Base-by-base conservation (phyloP, 768 basidiomycete genomes). In the Leccinum uliginosum region DNA sequence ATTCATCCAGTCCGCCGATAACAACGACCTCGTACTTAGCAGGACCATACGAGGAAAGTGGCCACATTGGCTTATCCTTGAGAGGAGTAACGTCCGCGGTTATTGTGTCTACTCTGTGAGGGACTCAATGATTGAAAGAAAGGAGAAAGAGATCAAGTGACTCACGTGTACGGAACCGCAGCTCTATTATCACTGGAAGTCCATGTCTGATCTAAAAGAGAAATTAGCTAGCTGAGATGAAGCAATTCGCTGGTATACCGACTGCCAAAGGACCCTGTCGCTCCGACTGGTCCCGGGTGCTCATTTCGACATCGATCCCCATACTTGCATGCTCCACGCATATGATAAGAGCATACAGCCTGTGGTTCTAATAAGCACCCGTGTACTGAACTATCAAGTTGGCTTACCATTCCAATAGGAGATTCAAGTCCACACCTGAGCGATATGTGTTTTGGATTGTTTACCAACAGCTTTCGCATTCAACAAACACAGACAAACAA, bases 51-150 rank as follows among this genome's bases (percentile, higher is more conserved):
- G 83, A 86, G 0, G 90, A 85, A 0, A 95, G 74, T 14, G 87
- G 86, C 87, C 89, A 97, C 12, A 78, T 45, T 0, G 93, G 93
- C 65, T 83, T 86, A 15, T 94, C 92, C 21, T 72, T 75, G 21
- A 68, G 65, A 3, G 73, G 73, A 1, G 80, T 82, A 8, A 95
- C 68, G 61, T 95, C 93, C 30, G 73, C 72, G n/a, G 67, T 67
- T 45, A 96, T 80, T 3, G 77, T 73, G 12, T 92, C 86, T 19
- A 74, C 66, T 26, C 91, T 93, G 62, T 17, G 26, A 38, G 27
- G 30, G 45, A 35, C 3, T 52, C 19, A 44, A 24, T 26, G 7
- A 17, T 54, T 15, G 1, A 6, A 8, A 35, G 30, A 24, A 4
- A 47, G 26, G 38, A 19, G 6, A 32, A 1, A 10, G 19, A 32